Evolutionary conservation across 2,329 filamentous ascomycete genomes (phyloP).

Genomic region (Alternaria ventricosa): DNA sequence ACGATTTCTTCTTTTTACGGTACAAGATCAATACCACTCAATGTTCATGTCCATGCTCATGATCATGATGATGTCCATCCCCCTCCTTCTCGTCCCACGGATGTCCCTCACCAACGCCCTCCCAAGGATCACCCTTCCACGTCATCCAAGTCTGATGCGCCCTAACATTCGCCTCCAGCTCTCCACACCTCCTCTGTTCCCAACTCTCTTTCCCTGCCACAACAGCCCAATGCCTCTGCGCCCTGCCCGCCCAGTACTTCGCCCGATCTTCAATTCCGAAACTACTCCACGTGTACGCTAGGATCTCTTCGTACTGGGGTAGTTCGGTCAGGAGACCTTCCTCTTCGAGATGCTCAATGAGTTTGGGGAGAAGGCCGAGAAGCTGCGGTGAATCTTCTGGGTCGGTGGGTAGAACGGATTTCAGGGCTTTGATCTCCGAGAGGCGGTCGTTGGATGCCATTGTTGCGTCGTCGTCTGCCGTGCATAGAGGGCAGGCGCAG

Average conservation of each 20-base stretch:
- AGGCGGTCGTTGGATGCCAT: conserved; percentile 35
- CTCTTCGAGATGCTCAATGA: conserved; percentile 35
- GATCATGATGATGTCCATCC: conserved; percentile 5
- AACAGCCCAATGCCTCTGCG: conserved; percentile 33
- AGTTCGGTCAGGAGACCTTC: conserved; percentile 34
- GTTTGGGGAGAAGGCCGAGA: conserved; percentile 28
- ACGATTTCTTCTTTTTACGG: not conserved
- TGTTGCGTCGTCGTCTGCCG: conserved; percentile 15
- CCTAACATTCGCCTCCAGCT: conserved; percentile 31
- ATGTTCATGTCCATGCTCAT: conserved; percentile 10
- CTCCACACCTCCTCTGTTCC: conserved; percentile 30
- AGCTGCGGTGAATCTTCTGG: conserved; percentile 26
- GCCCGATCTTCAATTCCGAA: conserved; percentile 33
- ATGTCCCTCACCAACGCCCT: conserved; percentile 18
- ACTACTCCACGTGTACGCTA: conserved; percentile 41
- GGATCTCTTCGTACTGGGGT: conserved; percentile 40
- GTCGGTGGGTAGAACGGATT: conserved; percentile 30
- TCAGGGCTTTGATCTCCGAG: conserved; percentile 32
- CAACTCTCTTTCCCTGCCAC: conserved; percentile 35
- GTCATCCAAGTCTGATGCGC: conserved; percentile 35
- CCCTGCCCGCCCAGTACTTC: conserved; percentile 36
- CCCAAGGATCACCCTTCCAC: conserved; percentile 33
- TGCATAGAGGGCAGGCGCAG: conserved; percentile 41
- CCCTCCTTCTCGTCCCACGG: conserved; percentile 11
- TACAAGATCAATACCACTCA: not conserved